phyloP scores from a whole-genome alignment of 176 grass and related monocot species.

The Oryza meyeriana region DNA sequence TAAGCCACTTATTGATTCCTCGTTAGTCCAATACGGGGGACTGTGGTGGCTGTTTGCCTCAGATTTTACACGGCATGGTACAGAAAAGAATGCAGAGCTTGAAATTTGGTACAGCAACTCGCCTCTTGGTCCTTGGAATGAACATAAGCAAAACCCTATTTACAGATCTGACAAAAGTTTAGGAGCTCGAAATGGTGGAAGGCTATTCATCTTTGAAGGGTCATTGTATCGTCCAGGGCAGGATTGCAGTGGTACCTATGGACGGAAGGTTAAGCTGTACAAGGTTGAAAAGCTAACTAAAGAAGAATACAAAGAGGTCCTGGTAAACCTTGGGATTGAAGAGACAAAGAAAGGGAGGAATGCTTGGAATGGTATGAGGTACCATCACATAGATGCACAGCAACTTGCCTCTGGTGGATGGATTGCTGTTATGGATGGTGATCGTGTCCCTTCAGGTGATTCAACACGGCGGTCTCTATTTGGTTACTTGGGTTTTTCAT shows the following conservation, averaged over 20 bases:
- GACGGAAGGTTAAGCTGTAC: conserved; percentile 65
- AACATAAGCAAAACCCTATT: conserved; percentile 91
- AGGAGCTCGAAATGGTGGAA: conserved; percentile 91
- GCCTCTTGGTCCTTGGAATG: conserved; percentile 86
- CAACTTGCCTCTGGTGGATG: conserved; percentile 78
- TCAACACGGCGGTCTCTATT: conserved; percentile 54
- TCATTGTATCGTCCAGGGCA: conserved; percentile 87
- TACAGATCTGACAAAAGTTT: conserved; percentile 91
- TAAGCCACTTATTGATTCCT: conserved; percentile 80
- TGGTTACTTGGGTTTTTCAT: conserved; percentile 53
- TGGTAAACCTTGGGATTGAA: conserved; percentile 64
- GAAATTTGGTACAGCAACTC: conserved; percentile 95
- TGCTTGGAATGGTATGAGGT: conserved; percentile 98
- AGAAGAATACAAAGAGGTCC: conserved; percentile 89
- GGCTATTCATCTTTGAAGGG: conserved; percentile 81
- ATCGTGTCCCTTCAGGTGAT: conserved; percentile 91
- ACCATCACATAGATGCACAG: conserved; percentile 85
- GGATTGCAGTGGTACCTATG: conserved; percentile 90
- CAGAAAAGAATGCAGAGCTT: conserved; percentile 96
- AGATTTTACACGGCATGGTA: conserved; percentile 79
- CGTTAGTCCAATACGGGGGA: conserved; percentile 70
- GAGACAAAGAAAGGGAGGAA: conserved; percentile 86
- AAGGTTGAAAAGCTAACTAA: conserved; percentile 87
- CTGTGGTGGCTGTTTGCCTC: conserved; percentile 88
- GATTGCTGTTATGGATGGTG: conserved; percentile 97